Evolutionary conservation across 2,329 filamentous ascomycete genomes (phyloP), one percentile per base, ranked within the genome.

Genomic region (Colletotrichum sp.): DNA sequence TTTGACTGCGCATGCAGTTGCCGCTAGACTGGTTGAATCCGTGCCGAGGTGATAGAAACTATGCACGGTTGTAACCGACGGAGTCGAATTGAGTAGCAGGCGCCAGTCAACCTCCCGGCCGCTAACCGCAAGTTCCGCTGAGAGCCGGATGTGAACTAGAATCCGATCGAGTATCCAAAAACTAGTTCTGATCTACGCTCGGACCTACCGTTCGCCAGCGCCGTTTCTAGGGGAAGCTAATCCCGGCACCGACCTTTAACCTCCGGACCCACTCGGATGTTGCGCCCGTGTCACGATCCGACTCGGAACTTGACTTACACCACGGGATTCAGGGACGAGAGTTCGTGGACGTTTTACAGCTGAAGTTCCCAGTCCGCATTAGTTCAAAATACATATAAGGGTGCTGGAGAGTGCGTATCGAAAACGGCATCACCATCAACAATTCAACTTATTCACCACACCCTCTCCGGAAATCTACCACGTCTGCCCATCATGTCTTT

Each of bases 211-310:
- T 32, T 30, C 26, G 28, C 26, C 5, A 32, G 26, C 8, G 57
- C 57, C 57, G 26, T 62, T 34, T n/a, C 4, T 9, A 28, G 28
- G 32, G 32, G 60, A 39, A 32, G n/a, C 15, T 10, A 39, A 64
- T 36, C 30, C 24, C 32, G 10, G 30, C n/a, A 24, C 36, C 28
- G 9, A 18, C 6, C 57, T 4, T 49, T 70, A 73, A 73, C 30
- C 32, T 73, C 66, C 71, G 66, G 57, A 57, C 66, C 71, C 66
- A 63, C 55, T 70, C 66, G 71, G 66, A 64, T 70, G 36, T 63
- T 57, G 32, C 18, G 12, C 3, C 65, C n/a, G 26, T 36, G 26
- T 26, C 8, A 26, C 7, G 60, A 32, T 30, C 36, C 18, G 67
- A 21, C 21, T 21, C 34, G 52, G 63, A 18, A n/a, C 15, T 8